These are phyloP conservation scores for Daedalea quercina DNA, from an alignment of 768 basidiomycete genomes.

Conservation along the genomic window DNA sequence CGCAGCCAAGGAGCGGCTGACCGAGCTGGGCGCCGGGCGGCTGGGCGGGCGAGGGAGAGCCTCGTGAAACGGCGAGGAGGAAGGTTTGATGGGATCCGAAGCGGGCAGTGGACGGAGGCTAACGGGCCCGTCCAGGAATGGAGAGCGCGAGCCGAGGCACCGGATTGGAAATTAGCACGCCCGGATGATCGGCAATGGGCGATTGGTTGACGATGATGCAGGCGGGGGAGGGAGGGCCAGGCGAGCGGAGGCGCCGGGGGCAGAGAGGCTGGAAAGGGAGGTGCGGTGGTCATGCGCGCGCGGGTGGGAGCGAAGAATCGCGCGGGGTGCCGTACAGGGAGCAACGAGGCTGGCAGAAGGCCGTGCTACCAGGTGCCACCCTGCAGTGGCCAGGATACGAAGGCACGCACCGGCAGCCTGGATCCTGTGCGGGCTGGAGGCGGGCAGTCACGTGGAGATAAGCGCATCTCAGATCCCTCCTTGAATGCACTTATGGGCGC, in stretches of 20 bases:
- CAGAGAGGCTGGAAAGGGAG: not conserved
- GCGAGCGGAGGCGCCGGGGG: not conserved
- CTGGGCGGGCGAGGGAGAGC: slow-evolving; percentile 1
- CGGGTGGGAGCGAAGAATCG: not conserved
- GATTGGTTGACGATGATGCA: not conserved
- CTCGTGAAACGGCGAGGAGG: slow-evolving; percentile 2
- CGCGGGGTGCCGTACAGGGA: not conserved
- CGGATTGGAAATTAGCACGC: not conserved
- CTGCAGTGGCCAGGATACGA: not conserved
- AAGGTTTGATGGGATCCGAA: slow-evolving; percentile 1
- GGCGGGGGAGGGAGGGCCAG: not conserved
- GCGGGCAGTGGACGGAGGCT: not conserved
- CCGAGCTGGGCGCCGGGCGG: not conserved
- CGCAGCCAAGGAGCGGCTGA: not conserved
- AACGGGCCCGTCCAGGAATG: not conserved
- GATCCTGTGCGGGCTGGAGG: not conserved
- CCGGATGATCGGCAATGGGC: not conserved
- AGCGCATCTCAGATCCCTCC: not conserved
- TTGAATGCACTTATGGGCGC: not conserved
- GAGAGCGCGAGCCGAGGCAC: not conserved
- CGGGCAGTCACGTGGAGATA: slow-evolving; percentile 4
- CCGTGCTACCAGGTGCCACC: not conserved
- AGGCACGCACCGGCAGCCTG: not conserved
- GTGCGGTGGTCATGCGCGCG: not conserved
- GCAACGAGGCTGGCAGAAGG: not conserved